Evolutionary conservation across 768 basidiomycete genomes (phyloP), one percentile per base, ranked within the genome.

Genomic region (Tubosaeta brunneosetosa): DNA sequence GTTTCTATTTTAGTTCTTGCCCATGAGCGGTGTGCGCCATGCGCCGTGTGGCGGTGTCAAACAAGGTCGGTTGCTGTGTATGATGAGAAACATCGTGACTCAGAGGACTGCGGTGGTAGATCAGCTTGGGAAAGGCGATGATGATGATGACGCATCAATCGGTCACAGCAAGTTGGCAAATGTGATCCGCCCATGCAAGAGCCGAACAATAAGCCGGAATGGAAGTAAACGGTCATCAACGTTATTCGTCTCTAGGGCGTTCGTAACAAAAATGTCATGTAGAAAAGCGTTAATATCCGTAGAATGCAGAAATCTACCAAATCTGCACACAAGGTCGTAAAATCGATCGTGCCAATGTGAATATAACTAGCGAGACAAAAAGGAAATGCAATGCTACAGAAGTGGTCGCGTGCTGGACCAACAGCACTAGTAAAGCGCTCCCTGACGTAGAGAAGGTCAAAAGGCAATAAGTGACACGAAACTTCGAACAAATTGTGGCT

Each of bases 371-470:
- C 53, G 50, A 49, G 47, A 50, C 47, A 56, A 60, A 48, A 55
- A 37, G 61, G 63, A 61, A 64, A 63, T 67, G 60, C 63, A 57
- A 68, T 73, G 70, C 69, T 71, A 71, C 68, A 73, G 52, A 57
- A 60, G 55, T 40, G 56, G 59, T 36, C 52, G 55, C 55, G 60
- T 61, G 67, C 61, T 61, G 59, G 60, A 61, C 62, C 63, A 57
- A 68, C 53, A 59, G 56, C 59, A 58, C 55, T 55, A 40, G 59
- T 65, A 58, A 65, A 33, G 61, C 51, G 67, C 61, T 68, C 70
- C 67, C 65, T 57, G 63, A 58, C 62, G 64, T 59, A 59, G 65
- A 66, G 70, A 67, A 71, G 66, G 67, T 66, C 56, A 66, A 63
- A n/a, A 66, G 65, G 49, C 43, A 58, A 70, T 70, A 71, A 70